Evolutionary conservation across 257 asterid species (phyloP), one percentile per base, ranked within the genome.

Genomic region (Solanum sejunctum): DNA sequence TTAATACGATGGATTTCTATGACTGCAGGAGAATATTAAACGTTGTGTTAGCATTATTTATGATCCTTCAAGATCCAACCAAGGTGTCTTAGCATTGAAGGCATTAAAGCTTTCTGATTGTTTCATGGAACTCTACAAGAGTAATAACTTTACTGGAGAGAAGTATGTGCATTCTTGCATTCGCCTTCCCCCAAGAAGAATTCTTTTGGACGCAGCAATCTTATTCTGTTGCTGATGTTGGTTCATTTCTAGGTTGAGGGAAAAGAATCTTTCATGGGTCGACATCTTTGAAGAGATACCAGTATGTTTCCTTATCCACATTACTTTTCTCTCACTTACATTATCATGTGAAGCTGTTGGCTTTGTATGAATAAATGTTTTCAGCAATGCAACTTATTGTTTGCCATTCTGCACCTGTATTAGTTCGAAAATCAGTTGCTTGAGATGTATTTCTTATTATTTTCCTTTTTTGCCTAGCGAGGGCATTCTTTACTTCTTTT

Each of bases 201-300:
- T 45, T 45, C 36, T 47, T 73, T 47, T 47, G 41, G 15, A 15
- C 43, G 49, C 49, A 47, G n/a, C 15, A 77, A 77, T 23, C 63
- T 23, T 15, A 77, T 49, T 77, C 21, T 23, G 1, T 51, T 51
- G 82, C 82, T 77, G 61, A 77, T 49, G 7, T 23, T 63, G 57
- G 41, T 13, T 73, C 88, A 52, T 78, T 84, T 83, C 81, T 89
- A 96, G 99, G 93, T 86, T 96, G 93, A 92, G 99, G 9, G 98
- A 96, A 92, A 94, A 90, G 91, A 93, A 96, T 83, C 97, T 96
- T 87, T 90, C 99, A 16, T 94, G 98, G 97, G 99, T 96, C 87
- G 98, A 96, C 89, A 94, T 96, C 86, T 96, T 96, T 86, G 99
- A 96, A 88, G 99, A 96, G 94, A 96, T 94, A 60, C 98, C 98